Evolutionary conservation across 306 rosid species (phyloP), one percentile per base, ranked within the genome.

Genomic region (Cicer yamashitae): DNA sequence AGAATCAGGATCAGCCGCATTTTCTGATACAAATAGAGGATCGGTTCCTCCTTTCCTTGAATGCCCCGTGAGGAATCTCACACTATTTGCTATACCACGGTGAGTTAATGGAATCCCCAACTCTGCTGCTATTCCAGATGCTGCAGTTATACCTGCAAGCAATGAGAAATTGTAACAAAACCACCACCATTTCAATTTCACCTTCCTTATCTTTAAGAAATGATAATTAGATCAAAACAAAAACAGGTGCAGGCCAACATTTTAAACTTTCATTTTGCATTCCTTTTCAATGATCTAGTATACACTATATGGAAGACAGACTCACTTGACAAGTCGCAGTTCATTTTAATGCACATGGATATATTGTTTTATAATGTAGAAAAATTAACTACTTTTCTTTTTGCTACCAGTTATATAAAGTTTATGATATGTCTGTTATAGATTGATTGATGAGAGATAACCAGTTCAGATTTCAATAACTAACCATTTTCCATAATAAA

Each of bases 51-150:
- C 98, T 79, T 91, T 90, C 74, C 96, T 90, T 13, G 96, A 90
- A 81, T 94, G 98, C 38, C 98, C 98, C 0, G 97, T 91, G 70
- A 94, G 96, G 73, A 94, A 94, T 71, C 97, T 85, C 45, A 88
- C 96, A 51, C 93, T 94, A 10, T 73, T 90, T 80, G 98, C 88
- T 47, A 94, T 82, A 30, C 96, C 96, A 3, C 97, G 86, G 67
- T 94, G 98, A 57, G 98, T 94, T 73, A 94, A 82, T 8, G 97
- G 98, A 80, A 94, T 87, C 69, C 96, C 98, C 22, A 94, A 67
- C 84, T 88, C 88, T 4, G 97, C 97, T 18, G 98, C 85, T 82
- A 94, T 94, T 73, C 98, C 98, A 37, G 98, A 94, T 25, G 98
- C 98, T 48, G 98, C 96, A 43, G 98, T 94, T 73, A 91, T 91